Percentiles rank a stretch among this genome's conserved stretches.
Conservation (phyloP, 129 eudicot species). For the Centella asiatica region DNA sequence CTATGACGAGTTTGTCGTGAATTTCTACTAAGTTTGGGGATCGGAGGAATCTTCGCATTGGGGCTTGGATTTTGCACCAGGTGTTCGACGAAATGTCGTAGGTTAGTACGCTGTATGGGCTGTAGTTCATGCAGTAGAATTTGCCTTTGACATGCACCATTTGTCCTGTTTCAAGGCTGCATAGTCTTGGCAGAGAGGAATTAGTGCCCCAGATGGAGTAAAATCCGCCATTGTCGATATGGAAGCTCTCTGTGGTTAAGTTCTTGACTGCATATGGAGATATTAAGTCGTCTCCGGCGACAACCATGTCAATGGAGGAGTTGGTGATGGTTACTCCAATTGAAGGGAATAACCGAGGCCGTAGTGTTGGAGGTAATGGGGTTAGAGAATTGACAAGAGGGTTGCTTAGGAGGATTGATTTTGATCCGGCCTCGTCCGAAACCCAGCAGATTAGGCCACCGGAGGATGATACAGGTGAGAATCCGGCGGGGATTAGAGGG, state of each 20-base stretch:
- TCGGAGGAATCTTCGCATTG: conserved; percentile 77
- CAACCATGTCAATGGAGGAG: conserved; percentile 58
- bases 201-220: conserved; percentile 86
- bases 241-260: conserved; percentile 78
- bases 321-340: conserved; percentile 56
- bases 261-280: conserved; percentile 95
- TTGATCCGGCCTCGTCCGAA: conserved; percentile 75
- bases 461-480: conserved; percentile 63
- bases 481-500: conserved; percentile 65
- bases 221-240: conserved; percentile 65
- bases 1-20: conserved; percentile 41
- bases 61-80: conserved; percentile 84
- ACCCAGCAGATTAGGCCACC: conserved; percentile 83
- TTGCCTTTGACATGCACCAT: conserved; percentile 47
- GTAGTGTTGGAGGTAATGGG: conserved; percentile 61
- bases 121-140: conserved; percentile 91
- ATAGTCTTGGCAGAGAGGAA: conserved; percentile 72
- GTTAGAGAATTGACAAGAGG: conserved; percentile 44
- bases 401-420: conserved; percentile 51
- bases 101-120: conserved; percentile 70
- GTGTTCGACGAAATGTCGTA: conserved; percentile 40
- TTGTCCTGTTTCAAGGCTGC: conserved; percentile 81
- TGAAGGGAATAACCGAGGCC: conserved; percentile 76
- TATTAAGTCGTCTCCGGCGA: conserved; percentile 86
- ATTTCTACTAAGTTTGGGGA: conserved; percentile 71